Evolutionary conservation across 441 rosid genomes (phyloP).

Genomic region (Isatis lusitanica): DNA sequence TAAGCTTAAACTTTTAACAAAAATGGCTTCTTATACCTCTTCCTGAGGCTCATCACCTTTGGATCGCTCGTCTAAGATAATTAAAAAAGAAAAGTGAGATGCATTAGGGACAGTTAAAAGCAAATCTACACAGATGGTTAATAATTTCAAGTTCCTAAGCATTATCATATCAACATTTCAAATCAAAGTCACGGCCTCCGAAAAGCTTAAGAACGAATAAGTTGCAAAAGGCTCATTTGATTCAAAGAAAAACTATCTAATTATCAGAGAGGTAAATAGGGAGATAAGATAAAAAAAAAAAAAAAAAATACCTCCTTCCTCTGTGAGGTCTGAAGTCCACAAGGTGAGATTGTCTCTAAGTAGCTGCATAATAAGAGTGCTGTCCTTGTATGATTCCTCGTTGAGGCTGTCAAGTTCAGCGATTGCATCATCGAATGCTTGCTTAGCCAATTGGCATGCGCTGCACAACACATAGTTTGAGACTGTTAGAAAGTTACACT

Average conservation of each 20-base stretch:
- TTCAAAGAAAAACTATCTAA: background rate
- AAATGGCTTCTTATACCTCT: slow-evolving; percentile 20
- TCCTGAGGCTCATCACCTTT: slow-evolving; percentile 39
- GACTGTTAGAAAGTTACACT: slow-evolving; percentile 8
- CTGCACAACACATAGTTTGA: slow-evolving; percentile 41
- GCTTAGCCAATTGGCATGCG: slow-evolving; percentile 87
- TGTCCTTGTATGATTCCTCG: slow-evolving; percentile 87
- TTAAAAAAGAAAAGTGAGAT: background rate
- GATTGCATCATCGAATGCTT: slow-evolving; percentile 88
- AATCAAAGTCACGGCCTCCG: background rate
- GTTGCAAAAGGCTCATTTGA: background rate
- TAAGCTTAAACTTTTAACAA: background rate
- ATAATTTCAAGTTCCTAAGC: background rate
- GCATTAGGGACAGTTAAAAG: background rate
- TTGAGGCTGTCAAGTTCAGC: slow-evolving; percentile 83
- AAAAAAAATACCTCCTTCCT: slow-evolving; percentile 66
- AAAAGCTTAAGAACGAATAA: background rate
- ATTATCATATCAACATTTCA: background rate
- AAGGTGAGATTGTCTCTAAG: slow-evolving; percentile 85
- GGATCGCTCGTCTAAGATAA: slow-evolving; percentile 24
- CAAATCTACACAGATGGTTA: background rate
- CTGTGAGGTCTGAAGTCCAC: slow-evolving; percentile 79
- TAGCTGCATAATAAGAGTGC: slow-evolving; percentile 87
- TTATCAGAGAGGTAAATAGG: background rate
- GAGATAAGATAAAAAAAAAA: background rate